These are phyloP conservation scores for Rhodotorula toruloides DNA, from an alignment of 768 basidiomycete genomes.

Conservation along the genomic window DNA sequence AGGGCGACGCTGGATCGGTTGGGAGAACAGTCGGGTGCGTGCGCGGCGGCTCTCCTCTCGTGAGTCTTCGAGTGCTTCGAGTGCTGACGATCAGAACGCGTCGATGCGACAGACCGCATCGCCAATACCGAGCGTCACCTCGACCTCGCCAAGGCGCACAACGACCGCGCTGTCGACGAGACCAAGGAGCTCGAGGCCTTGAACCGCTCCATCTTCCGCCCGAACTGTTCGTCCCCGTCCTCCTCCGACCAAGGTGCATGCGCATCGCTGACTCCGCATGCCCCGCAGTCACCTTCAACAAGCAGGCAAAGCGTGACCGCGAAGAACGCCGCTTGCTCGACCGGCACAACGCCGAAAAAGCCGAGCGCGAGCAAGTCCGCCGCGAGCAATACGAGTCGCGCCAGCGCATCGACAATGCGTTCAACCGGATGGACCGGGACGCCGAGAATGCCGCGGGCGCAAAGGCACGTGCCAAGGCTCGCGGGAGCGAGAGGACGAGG, in stretches of 20 bases:
- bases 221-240: constrained; percentile 55
- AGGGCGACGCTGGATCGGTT: constrained; percentile 73
- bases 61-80: constrained; percentile 1
- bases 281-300: constrained; percentile 72
- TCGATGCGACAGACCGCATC: constrained; percentile 51
- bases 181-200: constrained; percentile 89
- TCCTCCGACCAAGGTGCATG: too few species aligned
- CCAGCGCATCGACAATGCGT: constrained; percentile 71
- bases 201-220: constrained; percentile 85
- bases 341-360: constrained; percentile 80
- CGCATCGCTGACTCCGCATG: too few species aligned
- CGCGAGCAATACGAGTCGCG: constrained; percentile 80
- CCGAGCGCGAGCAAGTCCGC: constrained; percentile 77
- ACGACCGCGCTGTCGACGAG: constrained; percentile 80
- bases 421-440: constrained; percentile 53
- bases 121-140: constrained; percentile 93
- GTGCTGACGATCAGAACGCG: constrained; percentile 21
- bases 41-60: not conserved
- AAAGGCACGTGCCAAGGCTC: constrained; percentile 48
- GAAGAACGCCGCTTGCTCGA: constrained; percentile 75
- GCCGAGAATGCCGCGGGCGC: constrained; percentile 44
- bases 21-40: constrained; percentile 83
- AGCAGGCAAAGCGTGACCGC: constrained; percentile 78
- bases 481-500: constrained; percentile 60
- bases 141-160: constrained; percentile 83